These are phyloP conservation scores for Ramalina peruviana DNA, from an alignment of 495 filamentous ascomycete species.

Conservation along the genomic window DNA sequence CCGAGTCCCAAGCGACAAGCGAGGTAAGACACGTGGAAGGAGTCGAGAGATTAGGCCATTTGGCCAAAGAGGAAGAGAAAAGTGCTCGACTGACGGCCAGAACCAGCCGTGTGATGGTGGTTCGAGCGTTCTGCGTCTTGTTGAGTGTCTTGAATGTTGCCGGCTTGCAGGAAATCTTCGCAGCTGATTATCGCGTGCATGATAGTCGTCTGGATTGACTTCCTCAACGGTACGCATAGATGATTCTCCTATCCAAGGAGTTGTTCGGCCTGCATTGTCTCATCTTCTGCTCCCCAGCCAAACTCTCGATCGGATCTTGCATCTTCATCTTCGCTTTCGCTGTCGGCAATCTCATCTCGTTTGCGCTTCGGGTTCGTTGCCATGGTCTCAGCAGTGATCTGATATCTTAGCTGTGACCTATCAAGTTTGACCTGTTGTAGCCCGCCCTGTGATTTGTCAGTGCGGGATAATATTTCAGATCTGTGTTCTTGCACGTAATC, in stretches of 20 bases:
- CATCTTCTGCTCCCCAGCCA: constrained; percentile 13
- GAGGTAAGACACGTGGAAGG: too few species aligned
- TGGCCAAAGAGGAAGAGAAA: too few species aligned
- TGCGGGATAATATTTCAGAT: neutral
- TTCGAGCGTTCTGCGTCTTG: too few species aligned
- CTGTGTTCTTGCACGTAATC: neutral
- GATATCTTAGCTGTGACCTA: neutral
- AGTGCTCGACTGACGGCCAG: too few species aligned
- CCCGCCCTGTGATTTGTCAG: constrained; percentile 19
- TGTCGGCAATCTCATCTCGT: constrained; percentile 35
- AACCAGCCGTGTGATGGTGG: too few species aligned
- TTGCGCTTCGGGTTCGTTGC: constrained; percentile 29
- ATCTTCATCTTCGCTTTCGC: constrained; percentile 31
- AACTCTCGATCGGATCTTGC: constrained; percentile 25
- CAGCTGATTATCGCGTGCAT: too few species aligned
- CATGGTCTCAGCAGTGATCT: neutral
- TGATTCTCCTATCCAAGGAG: neutral
- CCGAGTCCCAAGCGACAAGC: too few species aligned
- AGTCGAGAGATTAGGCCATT: too few species aligned
- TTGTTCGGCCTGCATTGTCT: neutral
- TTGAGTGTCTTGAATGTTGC: too few species aligned
- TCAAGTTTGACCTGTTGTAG: constrained; percentile 15
- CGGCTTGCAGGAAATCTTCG: too few species aligned
- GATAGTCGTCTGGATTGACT: too few species aligned
- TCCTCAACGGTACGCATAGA: too few species aligned